Base-by-base conservation (phyloP, 768 basidiomycete species). In the Tulasnella sp. region DNA sequence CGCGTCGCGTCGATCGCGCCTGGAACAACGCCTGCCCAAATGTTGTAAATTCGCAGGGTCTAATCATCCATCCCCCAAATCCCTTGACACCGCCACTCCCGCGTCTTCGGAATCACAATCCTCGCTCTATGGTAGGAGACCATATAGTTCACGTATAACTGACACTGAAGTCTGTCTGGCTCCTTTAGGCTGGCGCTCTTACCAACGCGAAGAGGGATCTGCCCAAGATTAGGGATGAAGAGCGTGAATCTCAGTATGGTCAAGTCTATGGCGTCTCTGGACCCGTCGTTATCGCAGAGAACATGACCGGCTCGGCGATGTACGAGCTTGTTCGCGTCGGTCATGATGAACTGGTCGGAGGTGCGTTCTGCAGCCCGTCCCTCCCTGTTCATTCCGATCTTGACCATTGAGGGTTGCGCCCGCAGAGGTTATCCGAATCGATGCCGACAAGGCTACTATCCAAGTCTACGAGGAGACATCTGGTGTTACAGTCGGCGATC, bases 381-480 rank as follows among this genome's bases (percentile, higher is more conserved):
- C 2, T 27, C 19, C 4, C 34, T n/a, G 15, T 38, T 31, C 17
- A 56, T 22, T 8, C 49, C 10, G 27, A 19, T 21, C 22, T 46
- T 41, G 3, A n/a, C 29, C 15, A 9, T 2, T n/a, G 9, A 12
- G 38, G 45, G 38, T 27, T 46, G 50, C 55, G 34, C 53, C 25
- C 51, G 21, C 67, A 93, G 96, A 99, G 90, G 96, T 99, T 67
- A 99, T 99, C 67, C 83, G 96, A 67, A 97, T 99, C 73, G 96
- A 98, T 65, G 83, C 83, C 62, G 96, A 99, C 74, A 94, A 96
- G 74, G 89, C 89, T 44, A 98, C 96, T 11, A 97, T 99, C 62
- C 96, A 99, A 72, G 96, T 99, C 9, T 98, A 99, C 68, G 96
- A 99, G 72, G 96, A 99, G 76, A 98, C 94, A 4, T 96, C 94